phyloP scores from a whole-genome alignment of 2,329 filamentous ascomycete species.

The Daldinia sp. region DNA sequence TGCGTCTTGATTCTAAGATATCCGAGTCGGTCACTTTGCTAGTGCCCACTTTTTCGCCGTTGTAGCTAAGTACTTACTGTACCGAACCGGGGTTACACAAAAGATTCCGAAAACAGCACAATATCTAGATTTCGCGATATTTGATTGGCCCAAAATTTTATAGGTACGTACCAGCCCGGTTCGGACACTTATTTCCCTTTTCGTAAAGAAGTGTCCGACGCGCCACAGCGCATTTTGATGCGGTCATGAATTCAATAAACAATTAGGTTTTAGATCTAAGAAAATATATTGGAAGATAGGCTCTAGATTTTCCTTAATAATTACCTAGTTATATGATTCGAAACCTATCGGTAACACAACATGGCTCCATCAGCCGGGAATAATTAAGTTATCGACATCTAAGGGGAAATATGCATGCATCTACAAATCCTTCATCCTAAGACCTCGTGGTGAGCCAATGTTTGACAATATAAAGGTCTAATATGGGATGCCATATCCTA shows the following conservation, averaged over 20 bases:
- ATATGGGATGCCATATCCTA: too few species aligned
- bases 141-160: neutral
- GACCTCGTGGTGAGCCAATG: too few species aligned
- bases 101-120: neutral
- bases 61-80: neutral
- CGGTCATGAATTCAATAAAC: neutral
- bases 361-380: too few species aligned
- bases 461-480: too few species aligned
- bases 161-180: neutral
- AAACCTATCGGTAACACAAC: too few species aligned
- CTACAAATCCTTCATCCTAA: too few species aligned
- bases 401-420: too few species aligned
- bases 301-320: too few species aligned
- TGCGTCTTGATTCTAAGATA: neutral
- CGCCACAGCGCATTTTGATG: neutral
- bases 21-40: neutral
- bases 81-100: neutral
- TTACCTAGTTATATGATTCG: too few species aligned
- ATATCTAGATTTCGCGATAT: neutral
- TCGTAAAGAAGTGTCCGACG: neutral
- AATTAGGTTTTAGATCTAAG: too few species aligned
- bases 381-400: too few species aligned
- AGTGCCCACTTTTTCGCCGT: neutral
- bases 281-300: too few species aligned
- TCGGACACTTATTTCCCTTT: neutral